Percentiles rank a stretch among this genome's conserved stretches.
Conservation (phyloP, 805 yeast species). For the Dipodascus geniculatus region DNA sequence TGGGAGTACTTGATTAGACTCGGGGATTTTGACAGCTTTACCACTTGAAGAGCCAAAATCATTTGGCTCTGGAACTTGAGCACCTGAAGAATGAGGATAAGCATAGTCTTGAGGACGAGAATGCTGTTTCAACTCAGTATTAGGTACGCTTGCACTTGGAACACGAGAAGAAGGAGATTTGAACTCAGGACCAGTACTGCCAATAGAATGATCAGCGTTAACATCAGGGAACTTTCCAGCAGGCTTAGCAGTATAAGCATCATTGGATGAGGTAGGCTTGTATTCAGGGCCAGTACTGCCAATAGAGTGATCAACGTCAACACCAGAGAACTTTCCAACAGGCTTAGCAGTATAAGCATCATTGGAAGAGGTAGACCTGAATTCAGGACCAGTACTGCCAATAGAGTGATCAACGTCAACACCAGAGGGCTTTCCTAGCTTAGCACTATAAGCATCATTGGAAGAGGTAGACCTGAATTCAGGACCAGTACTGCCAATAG, state of each 20-base stretch:
- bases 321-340: not conserved
- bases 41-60: not conserved
- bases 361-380: not conserved
- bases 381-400: not conserved
- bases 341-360: not conserved
- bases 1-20: not conserved
- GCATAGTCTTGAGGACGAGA: not conserved
- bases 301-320: not conserved
- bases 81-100: no score
- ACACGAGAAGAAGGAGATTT: not conserved
- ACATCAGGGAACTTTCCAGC: not conserved
- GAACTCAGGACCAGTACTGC: not conserved
- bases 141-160: no score
- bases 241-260: not conserved
- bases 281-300: not conserved
- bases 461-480: not conserved
- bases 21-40: not conserved
- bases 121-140: not conserved
- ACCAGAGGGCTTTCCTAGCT: not conserved
- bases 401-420: not conserved
- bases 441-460: not conserved
- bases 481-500: not conserved
- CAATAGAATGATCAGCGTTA: not conserved
- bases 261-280: not conserved
- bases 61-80: no score